phyloP scores from a whole-genome alignment of 768 basidiomycete genomes.

The Auricularia heimuer region DNA sequence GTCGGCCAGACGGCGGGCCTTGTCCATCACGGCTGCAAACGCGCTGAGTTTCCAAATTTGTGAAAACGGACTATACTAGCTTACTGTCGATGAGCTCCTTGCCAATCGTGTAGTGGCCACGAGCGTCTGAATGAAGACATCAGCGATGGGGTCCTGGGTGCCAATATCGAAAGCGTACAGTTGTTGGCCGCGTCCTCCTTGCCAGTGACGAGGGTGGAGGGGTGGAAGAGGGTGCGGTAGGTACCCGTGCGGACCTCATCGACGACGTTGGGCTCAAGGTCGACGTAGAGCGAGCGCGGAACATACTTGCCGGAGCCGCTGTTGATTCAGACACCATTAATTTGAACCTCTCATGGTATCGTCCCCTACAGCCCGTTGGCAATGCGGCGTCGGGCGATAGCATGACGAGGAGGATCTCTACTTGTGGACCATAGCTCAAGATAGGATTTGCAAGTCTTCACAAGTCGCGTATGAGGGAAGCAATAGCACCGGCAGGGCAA shows the following conservation, averaged over 20 bases:
- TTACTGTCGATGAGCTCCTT: conserved; percentile 85
- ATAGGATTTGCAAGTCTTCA: no score
- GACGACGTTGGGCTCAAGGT: conserved; percentile 94
- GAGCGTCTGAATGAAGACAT: conserved; percentile 56
- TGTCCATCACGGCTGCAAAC: conserved; percentile 69
- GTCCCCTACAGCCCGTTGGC: no score
- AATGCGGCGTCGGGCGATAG: no score
- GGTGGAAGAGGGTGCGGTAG: conserved; percentile 97
- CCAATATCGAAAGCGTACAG: conserved; percentile 41
- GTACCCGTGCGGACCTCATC: conserved; percentile 94
- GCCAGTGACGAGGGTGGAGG: conserved; percentile 94
- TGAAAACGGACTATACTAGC: not conserved
- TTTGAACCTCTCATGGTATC: no score
- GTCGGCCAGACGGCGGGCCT: conserved; percentile 91
- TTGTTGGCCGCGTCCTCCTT: conserved; percentile 99
- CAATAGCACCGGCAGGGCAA: no score
- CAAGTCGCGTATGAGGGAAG: no score
- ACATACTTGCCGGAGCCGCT: conserved; percentile 82
- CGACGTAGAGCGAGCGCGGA: conserved; percentile 93
- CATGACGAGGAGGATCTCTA: no score
- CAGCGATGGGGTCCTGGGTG: not conserved
- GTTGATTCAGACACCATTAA: not conserved
- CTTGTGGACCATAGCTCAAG: no score
- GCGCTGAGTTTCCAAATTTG: not conserved
- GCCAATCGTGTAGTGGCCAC: conserved; percentile 97